Conservation (phyloP, 2,329 filamentous ascomycete species). For the Coniochaeta hoffmannii region DNA sequence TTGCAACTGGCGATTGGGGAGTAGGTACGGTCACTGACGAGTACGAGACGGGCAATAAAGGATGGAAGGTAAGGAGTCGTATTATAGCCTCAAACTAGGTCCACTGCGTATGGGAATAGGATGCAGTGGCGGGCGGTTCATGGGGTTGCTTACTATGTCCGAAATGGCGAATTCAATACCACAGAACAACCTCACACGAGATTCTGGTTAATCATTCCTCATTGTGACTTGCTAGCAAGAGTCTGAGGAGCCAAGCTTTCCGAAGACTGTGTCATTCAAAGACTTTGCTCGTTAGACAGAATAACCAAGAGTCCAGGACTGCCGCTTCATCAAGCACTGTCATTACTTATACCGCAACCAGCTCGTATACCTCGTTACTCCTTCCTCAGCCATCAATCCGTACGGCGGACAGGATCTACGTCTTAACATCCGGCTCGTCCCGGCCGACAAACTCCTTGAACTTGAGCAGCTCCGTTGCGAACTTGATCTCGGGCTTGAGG, state of each 20-base stretch:
- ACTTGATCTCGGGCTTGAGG: slow-evolving; percentile 79
- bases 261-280: background rate
- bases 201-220: too few relatives aligned
- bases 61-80: background rate
- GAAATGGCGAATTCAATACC: too few relatives aligned
- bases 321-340: background rate
- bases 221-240: background rate
- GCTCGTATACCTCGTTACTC: background rate
- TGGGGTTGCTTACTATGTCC: too few relatives aligned
- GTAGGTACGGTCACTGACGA: too few relatives aligned
- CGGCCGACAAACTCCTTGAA: slow-evolving; percentile 91
- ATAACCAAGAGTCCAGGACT: background rate
- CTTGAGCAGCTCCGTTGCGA: slow-evolving; percentile 79
- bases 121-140: too few relatives aligned
- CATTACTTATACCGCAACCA: background rate
- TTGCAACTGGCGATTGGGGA: background rate
- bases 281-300: background rate
- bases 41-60: background rate
- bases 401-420: slow-evolving; percentile 40
- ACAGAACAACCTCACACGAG: too few relatives aligned
- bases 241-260: background rate
- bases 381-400: background rate
- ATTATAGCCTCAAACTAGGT: background rate
- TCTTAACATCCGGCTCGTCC: slow-evolving; percentile 94
- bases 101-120: too few relatives aligned